Evolutionary conservation across 192 early-diverging fungal species (phyloP).

Genomic region (Piromyces sp.): DNA sequence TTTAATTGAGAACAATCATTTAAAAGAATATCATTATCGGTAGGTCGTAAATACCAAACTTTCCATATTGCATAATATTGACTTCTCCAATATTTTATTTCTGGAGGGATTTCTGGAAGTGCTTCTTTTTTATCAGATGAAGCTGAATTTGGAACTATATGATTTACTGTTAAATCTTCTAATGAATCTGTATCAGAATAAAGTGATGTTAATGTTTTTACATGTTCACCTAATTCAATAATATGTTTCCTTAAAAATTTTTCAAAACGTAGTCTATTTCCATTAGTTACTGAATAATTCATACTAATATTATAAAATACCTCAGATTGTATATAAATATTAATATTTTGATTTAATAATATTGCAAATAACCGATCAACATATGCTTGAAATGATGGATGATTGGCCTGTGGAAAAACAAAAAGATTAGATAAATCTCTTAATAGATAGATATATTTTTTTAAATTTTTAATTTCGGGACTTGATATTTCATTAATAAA

Average conservation of each 20-base stretch:
- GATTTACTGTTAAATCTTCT: not conserved
- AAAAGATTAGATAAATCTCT: not conserved
- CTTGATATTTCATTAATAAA: not conserved
- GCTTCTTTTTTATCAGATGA: not conserved
- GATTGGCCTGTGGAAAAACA: not conserved
- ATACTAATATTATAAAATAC: not conserved
- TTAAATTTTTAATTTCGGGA: not conserved
- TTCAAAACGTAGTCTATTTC: not conserved
- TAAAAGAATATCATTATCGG: not conserved
- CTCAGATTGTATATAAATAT: not conserved
- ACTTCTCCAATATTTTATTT: not conserved
- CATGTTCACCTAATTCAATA: not conserved
- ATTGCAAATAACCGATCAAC: not conserved
- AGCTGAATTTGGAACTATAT: no score
- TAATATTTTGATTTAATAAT: not conserved
- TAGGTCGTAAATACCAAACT: not conserved
- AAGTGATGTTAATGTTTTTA: not conserved
- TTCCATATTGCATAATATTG: not conserved
- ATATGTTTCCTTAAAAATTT: not conserved
- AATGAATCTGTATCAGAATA: not conserved
- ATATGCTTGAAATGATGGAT: not conserved
- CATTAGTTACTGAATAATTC: not conserved
- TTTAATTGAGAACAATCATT: not conserved
- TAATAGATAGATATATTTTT: not conserved
- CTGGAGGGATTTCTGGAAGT: not conserved